Evolutionary conservation across 345 rosid species (phyloP).

Genomic region (Melastoma malabathricum): DNA sequence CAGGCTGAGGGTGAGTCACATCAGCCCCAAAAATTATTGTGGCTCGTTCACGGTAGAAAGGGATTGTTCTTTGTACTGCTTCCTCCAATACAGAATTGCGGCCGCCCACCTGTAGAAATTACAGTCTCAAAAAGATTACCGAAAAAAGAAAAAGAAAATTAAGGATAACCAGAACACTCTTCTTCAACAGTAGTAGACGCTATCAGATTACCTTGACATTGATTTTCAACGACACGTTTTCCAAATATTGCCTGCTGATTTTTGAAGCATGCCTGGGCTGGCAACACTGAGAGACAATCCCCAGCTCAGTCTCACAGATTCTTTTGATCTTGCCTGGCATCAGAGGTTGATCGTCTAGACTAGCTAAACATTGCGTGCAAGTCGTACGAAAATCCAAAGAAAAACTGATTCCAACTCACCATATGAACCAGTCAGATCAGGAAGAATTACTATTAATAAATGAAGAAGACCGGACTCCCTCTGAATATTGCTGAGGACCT

Average conservation of each 20-base stretch:
- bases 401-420: slow-evolving; percentile 19
- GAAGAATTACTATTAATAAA: slow-evolving; percentile 47
- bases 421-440: slow-evolving; percentile 47
- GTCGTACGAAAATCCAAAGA: background rate
- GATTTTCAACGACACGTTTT: slow-evolving; percentile 54
- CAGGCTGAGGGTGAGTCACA: slow-evolving; percentile 69
- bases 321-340: slow-evolving; percentile 44
- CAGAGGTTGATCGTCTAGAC: background rate
- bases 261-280: slow-evolving; percentile 33
- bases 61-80: slow-evolving; percentile 39
- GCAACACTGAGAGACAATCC: slow-evolving; percentile 69
- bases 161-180: background rate
- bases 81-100: slow-evolving; percentile 46
- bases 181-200: no score
- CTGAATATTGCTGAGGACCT: slow-evolving; percentile 18
- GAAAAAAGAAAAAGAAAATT: slow-evolving; percentile 2
- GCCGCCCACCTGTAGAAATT: slow-evolving; percentile 48
- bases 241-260: slow-evolving; percentile 38
- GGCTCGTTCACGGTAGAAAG: slow-evolving; percentile 33
- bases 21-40: slow-evolving; percentile 80
- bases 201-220: slow-evolving; percentile 66
- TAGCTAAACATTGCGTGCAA: background rate
- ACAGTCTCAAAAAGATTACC: background rate
- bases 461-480: slow-evolving; percentile 25
- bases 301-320: slow-evolving; percentile 60